Base-by-base conservation (phyloP, 2,329 filamentous ascomycete species). In the Arthrobotrys musiformis region DNA sequence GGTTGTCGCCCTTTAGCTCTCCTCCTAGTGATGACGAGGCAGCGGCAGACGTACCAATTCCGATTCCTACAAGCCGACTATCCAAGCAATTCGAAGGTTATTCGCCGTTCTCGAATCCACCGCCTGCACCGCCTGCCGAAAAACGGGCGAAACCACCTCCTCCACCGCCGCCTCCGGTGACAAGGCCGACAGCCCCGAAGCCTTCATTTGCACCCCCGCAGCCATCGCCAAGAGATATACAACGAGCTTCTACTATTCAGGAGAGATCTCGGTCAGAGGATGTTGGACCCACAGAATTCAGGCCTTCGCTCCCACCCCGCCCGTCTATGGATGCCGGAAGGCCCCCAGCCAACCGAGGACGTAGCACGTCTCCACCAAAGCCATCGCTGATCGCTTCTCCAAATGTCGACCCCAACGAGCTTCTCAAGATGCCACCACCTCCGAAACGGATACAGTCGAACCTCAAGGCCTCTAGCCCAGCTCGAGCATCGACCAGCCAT, bases 111-210 rank as follows among this genome's bases (percentile, higher is more conserved):
- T 62, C 73, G 7, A 61, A 75, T 9, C 73, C 75, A 17, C 70
- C 79, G 17, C 58, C 79, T 30, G 54, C 60, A 6, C 78, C 79
- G 19, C 56, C 66, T 24, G 68, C 60, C 2, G 63, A 75, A 26
- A 75, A 79, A 50, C 66, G 78, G 33, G 17, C 46, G 30, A 72
- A 80, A 70, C 61, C 61, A 7, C 62, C 70, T 22, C 58, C 72
- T 19, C 76, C 80, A 52, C 78, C 81, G 26, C 74, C 82, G 26
- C 78, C 82, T 75, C 33, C 80, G 82, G 81, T 78, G 81, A 80
- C 66, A 75, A 79, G 63, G 79, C 78, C 77, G 62, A 82, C 85
- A 69, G 82, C 82, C 28, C 83, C 83, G 6, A 78, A 70, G 28
- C 35, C 74, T 37, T 62, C 63, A 7, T 62, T 68, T 40, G 64